phyloP scores from a whole-genome alignment of 2,329 filamentous ascomycete species.

The Byssoonygena ceratinophila region DNA sequence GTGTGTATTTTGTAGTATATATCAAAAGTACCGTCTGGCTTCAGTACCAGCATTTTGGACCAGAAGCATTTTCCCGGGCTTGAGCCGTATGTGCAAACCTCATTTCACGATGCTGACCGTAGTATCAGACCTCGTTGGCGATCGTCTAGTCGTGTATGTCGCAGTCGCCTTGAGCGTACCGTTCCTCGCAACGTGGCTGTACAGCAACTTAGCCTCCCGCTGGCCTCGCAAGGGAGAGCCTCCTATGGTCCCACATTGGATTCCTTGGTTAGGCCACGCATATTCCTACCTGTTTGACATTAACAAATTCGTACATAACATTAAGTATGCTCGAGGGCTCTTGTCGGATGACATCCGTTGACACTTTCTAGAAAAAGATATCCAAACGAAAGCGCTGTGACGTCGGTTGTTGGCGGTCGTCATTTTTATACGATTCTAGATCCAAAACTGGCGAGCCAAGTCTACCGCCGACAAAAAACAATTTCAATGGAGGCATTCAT shows the following conservation, averaged over 20 bases:
- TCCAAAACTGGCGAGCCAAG: constrained; percentile 18
- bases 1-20: too few species aligned
- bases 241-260: constrained; percentile 11
- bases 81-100: neutral
- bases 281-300: neutral
- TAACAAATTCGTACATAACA: neutral
- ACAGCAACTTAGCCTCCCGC: neutral
- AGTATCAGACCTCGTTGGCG: neutral
- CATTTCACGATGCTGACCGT: constrained; percentile 1
- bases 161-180: neutral
- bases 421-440: constrained; percentile 20
- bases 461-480: constrained; percentile 17
- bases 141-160: neutral
- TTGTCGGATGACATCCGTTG: neutral
- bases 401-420: constrained; percentile 15
- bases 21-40: neutral
- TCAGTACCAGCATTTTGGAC: neutral
- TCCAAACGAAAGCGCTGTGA: constrained; percentile 7
- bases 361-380: constrained; percentile 9
- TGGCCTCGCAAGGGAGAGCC: constrained; percentile 10
- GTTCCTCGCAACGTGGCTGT: constrained; percentile 9
- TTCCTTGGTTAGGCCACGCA: constrained; percentile 11
- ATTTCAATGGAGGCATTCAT: constrained; percentile 19
- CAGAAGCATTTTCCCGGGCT: neutral
- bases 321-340: neutral